Conservation (phyloP, 2,329 filamentous ascomycete species). For the Calonectria naviculata region DNA sequence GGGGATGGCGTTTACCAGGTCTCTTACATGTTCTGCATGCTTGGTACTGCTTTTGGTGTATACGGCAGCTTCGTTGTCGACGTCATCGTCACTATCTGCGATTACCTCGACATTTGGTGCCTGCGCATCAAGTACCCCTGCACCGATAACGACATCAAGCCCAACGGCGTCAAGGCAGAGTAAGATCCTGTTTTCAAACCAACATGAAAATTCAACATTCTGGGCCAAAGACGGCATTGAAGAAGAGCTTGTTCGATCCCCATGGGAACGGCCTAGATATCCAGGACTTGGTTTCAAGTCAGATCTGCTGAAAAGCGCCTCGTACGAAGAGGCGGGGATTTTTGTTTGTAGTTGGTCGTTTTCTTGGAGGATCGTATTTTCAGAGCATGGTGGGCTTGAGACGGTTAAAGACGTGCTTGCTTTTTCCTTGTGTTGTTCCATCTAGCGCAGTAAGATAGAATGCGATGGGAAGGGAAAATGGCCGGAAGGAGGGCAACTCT, state of each 20-base stretch:
- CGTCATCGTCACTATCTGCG: constrained; percentile 97
- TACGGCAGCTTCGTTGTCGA: constrained; percentile 98
- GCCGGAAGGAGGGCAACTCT: background rate
- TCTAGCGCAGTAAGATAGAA: background rate
- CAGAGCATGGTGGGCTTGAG: background rate
- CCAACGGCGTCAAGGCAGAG: constrained; percentile 53
- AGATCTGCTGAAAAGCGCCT: background rate
- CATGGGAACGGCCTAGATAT: background rate
- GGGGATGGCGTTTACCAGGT: constrained; percentile 87
- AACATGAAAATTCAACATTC: background rate
- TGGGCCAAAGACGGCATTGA: background rate
- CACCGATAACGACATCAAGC: constrained; percentile 54
- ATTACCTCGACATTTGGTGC: constrained; percentile 98
- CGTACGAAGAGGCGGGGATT: background rate
- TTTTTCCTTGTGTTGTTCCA: background rate
- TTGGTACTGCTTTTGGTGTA: constrained; percentile 87
- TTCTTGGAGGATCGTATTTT: background rate
- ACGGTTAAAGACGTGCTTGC: background rate
- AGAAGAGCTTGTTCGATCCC: background rate
- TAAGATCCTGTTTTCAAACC: constrained; percentile 8
- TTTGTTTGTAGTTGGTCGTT: background rate
- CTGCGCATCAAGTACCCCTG: constrained; percentile 92
- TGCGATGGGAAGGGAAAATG: background rate
- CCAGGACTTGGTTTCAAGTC: background rate
- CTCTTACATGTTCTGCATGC: constrained; percentile 88